Base-by-base conservation (phyloP, 2,329 filamentous ascomycete genomes). In the Botrytis porri region DNA sequence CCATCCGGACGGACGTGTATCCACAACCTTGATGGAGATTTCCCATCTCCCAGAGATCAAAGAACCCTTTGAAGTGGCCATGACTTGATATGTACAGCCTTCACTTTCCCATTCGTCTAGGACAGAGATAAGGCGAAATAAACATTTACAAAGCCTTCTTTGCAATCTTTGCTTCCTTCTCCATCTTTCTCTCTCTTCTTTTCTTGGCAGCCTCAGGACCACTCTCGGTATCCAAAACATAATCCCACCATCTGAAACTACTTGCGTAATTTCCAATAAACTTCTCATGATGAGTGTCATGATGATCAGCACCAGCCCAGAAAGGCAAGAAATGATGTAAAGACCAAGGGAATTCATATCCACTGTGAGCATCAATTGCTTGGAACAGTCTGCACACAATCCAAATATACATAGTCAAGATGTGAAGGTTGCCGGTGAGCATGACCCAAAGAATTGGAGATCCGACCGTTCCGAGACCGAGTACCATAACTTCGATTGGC, bases 191-290 rank as follows among this genome's bases (percentile, higher is more conserved):
- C 83, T 96, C 94, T 74, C 94, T 89, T 81, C 95, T 91, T 81
- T 87, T 88, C 90, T 94, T 95, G 79, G 92, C 88, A 59, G 95
- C 93, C 83, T 97, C 95, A 54, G 93, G 89, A 70, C 93, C 94
- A 76, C 93, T 93, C 87, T 99, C 95, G 75, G 96, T 99, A 84
- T 98, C 95, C 77, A 98, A 88, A 78, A 91, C 83, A 83, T 92
- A 97, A 85, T 99, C 96, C 96, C 96, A 99, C 96, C 96, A 99
- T 83, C 95, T 89, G 90, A 99, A 99, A 86, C 93, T 97, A 81
- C 94, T 97, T 69, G 95, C 87, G 83, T 98, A 99, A 87, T 99
- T 99, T 79, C 96, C 96, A 76, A 99, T 94, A 85, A 99, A 99
- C 82, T 94, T 94, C 86, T 99, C 96, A 85, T 99, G 96, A 85